Percentiles rank a stretch among this genome's conserved stretches.
These are phyloP conservation scores for Talaromyces thailandensis DNA, from an alignment of 495 filamentous ascomycete species.

Conservation along the genomic window DNA sequence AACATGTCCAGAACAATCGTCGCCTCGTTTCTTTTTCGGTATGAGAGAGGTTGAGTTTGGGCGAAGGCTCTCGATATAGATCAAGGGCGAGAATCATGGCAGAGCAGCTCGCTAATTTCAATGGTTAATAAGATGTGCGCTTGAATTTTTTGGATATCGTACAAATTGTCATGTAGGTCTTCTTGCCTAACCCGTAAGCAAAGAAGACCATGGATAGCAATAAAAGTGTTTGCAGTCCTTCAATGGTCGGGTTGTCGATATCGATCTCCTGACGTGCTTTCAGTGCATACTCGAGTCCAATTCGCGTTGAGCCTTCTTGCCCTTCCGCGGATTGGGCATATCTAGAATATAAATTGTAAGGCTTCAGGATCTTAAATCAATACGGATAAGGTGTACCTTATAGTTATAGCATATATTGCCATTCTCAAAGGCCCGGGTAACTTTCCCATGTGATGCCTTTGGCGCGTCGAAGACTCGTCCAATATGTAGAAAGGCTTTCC, in stretches of 20 bases:
- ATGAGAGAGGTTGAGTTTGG: slow-evolving; percentile 43
- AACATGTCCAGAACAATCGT: slow-evolving; percentile 76
- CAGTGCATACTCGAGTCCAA: slow-evolving; percentile 58
- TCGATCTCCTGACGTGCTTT: slow-evolving; percentile 62
- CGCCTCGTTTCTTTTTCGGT: slow-evolving; percentile 64
- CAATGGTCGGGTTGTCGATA: slow-evolving; percentile 68
- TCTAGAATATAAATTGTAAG: slow-evolving; percentile 28
- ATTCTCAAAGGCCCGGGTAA: slow-evolving; percentile 54
- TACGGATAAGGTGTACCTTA: slow-evolving; percentile 37
- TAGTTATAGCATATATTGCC: slow-evolving; percentile 65
- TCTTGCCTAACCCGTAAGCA: slow-evolving; percentile 71
- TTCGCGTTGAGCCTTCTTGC: slow-evolving; percentile 45
- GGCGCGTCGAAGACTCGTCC: slow-evolving; percentile 61
- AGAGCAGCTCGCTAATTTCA: slow-evolving; percentile 55
- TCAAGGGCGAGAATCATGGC: slow-evolving; percentile 75
- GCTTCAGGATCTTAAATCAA: too few species aligned
- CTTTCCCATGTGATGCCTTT: slow-evolving; percentile 56
- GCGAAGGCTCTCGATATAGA: slow-evolving; percentile 60
- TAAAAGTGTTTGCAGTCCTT: slow-evolving; percentile 63
- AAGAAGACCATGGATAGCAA: slow-evolving; percentile 69
- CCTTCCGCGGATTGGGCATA: slow-evolving; percentile 54
- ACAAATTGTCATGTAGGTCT: slow-evolving; percentile 79
- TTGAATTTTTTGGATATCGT: slow-evolving; percentile 16
- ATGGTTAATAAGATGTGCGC: slow-evolving; percentile 7
- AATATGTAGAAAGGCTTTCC: slow-evolving; percentile 71